These are phyloP conservation scores for Candida germanica DNA, from an alignment of 805 yeast genomes.

Conservation along the genomic window DNA sequence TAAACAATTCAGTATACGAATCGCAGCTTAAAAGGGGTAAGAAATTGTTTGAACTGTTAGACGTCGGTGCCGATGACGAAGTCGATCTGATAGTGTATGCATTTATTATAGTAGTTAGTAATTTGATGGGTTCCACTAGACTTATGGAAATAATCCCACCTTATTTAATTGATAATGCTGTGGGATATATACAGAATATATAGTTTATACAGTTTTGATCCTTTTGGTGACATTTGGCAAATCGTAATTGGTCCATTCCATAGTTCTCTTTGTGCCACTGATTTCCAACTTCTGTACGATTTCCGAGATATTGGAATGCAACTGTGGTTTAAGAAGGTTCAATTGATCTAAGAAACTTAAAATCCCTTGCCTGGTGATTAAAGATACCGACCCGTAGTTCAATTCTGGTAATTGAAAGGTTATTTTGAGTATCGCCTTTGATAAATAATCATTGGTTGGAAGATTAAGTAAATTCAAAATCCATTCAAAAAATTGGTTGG, in stretches of 20 bases:
- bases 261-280: conserved; percentile 48
- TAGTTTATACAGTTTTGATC: conserved; percentile 13
- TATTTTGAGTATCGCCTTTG: conserved; percentile 38
- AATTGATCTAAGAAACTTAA: conserved; percentile 29
- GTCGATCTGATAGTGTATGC: conserved; percentile 15
- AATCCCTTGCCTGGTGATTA: conserved; percentile 56
- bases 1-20: conserved; percentile 15
- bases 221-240: conserved; percentile 44
- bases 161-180: background rate
- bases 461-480: conserved; percentile 51
- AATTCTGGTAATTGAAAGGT: conserved; percentile 48
- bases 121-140: conserved; percentile 18
- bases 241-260: conserved; percentile 62
- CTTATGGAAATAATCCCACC: conserved; percentile 9
- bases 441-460: conserved; percentile 40
- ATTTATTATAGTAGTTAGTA: conserved; percentile 18
- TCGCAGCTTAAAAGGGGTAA: conserved; percentile 4
- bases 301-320: conserved; percentile 43
- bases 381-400: conserved; percentile 54
- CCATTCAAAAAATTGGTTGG: conserved; percentile 66
- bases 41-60: conserved; percentile 3
- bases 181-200: background rate
- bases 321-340: conserved; percentile 22
- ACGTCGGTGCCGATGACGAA: background rate
- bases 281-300: conserved; percentile 44